A percentile compares a stretch with the other conserved stretches of the same genome.
Conservation (phyloP, 768 basidiomycete genomes). For the Rhodotorula sphaerocarpa region DNA sequence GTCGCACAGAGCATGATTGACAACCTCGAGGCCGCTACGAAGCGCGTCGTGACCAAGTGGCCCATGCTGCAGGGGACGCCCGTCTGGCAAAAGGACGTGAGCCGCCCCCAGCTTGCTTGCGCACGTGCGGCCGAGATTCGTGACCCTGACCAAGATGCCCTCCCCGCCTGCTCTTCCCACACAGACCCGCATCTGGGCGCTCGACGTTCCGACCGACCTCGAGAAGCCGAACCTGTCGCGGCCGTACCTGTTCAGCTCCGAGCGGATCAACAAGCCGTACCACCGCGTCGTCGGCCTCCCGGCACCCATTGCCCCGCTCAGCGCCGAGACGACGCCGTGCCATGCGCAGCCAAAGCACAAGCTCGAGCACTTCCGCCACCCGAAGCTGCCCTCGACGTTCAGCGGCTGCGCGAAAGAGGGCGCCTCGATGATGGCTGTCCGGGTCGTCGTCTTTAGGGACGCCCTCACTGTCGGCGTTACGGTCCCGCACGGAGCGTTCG, state of each 20-base stretch:
- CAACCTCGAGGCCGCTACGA: background rate
- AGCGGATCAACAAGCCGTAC: background rate
- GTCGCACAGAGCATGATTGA: background rate
- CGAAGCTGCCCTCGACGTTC: too few species aligned
- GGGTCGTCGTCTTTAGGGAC: background rate
- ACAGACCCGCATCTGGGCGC: background rate
- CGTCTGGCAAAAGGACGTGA: background rate
- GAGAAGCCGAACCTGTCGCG: background rate
- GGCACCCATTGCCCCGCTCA: background rate
- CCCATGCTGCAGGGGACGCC: background rate
- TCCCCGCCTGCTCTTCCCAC: background rate
- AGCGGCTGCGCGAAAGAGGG: background rate
- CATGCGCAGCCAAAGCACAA: background rate
- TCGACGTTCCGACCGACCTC: conserved; percentile 2
- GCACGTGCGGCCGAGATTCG: too few species aligned
- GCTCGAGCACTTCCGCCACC: background rate
- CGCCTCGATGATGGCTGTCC: background rate
- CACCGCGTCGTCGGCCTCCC: background rate
- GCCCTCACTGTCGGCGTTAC: background rate
- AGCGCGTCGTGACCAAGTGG: conserved; percentile 1
- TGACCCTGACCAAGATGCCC: background rate
- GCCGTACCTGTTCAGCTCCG: background rate
- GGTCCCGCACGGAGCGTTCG: conserved; percentile 5
- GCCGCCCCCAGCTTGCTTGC: background rate
- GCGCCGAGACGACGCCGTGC: background rate